Percentiles rank a stretch among this genome's conserved stretches.
These are phyloP conservation scores for Lagenaria siceraria DNA, from an alignment of 306 rosid genomes.

Conservation along the genomic window DNA sequence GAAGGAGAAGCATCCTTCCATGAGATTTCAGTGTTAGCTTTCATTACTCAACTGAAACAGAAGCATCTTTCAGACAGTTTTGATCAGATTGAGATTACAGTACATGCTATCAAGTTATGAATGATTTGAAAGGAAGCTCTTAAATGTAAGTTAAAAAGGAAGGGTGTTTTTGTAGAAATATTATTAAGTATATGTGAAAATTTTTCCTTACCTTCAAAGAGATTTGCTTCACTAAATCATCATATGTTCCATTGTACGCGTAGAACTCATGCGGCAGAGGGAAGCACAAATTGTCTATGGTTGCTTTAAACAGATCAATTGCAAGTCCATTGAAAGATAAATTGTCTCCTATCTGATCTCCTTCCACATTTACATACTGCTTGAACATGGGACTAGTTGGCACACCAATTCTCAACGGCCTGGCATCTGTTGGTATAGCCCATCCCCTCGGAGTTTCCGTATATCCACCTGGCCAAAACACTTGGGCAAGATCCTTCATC, in stretches of 20 bases:
- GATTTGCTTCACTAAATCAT: constrained; percentile 28
- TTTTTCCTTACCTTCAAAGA: constrained; percentile 3
- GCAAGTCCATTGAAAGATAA: constrained; percentile 17
- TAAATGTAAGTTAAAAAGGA: neutral
- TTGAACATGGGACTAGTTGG: constrained; percentile 19
- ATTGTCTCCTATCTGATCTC: neutral
- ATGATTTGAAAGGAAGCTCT: neutral
- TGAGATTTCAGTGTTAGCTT: neutral
- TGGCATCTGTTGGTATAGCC: constrained; percentile 9
- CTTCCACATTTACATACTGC: constrained; percentile 13
- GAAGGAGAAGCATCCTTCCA: neutral
- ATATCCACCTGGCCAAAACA: constrained; percentile 39
- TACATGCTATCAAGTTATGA: neutral
- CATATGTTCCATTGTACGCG: constrained; percentile 16
- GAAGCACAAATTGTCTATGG: constrained; percentile 15
- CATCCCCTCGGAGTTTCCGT: constrained; percentile 30
- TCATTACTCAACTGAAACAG: too few relatives aligned
- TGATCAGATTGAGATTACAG: neutral
- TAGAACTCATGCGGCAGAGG: constrained; percentile 9
- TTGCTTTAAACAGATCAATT: constrained; percentile 23
- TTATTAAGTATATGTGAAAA: neutral
- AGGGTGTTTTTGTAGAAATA: neutral
- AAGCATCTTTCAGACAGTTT: neutral
- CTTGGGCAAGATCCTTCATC: constrained; percentile 25
- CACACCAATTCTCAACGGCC: constrained; percentile 28